Evolutionary conservation across 2,329 filamentous ascomycete species (phyloP), one percentile per base, ranked within the genome.

Genomic region (Kalmusia sp.): DNA sequence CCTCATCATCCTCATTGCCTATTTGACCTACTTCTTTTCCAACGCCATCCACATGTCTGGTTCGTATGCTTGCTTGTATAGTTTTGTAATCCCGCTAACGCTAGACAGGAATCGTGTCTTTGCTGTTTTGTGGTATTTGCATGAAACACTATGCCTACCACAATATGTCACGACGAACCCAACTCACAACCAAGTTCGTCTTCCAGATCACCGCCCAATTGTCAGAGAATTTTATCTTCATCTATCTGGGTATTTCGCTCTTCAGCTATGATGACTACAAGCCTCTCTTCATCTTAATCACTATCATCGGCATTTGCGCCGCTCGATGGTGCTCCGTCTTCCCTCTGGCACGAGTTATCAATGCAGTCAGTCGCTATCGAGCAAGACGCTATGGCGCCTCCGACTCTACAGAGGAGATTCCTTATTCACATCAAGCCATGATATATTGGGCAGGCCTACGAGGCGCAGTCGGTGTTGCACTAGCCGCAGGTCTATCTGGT

Each of bases 181-280:
- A 99, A 73, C 87, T 99, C 58, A 96, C 95, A 14, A 99, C 95
- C 47, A 99, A 99, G 75, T 99, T 96, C 77, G 84, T 97, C 52
- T 99, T 99, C 79, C 92, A 96, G 73, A 88, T 96, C 57, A 88
- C 96, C 64, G 91, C 95, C 3, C 95, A 99, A 75, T 79, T 99
- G 39, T 96, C 93, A 0, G 95, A 99, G 77, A 99, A 99, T 76
- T 99, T 99, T 73, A 99, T 99, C 76, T 99, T 99, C 79, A 99
- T 99, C 74, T 99, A 99, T 70, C 86, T 99, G 0, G 95, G 95
- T 5, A 82, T 99, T 3, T 96, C 95, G 0, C 83, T 99, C 24
- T 98, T 99, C 74, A 97, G 95, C 3, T 93, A 98, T 66, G 87
- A 87, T 47, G 87, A 91, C 54, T 99, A 96, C 78, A 96, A 97